These are phyloP conservation scores for Prunus yedoensis DNA, from an alignment of 331 rosid genomes.

Conservation along the genomic window DNA sequence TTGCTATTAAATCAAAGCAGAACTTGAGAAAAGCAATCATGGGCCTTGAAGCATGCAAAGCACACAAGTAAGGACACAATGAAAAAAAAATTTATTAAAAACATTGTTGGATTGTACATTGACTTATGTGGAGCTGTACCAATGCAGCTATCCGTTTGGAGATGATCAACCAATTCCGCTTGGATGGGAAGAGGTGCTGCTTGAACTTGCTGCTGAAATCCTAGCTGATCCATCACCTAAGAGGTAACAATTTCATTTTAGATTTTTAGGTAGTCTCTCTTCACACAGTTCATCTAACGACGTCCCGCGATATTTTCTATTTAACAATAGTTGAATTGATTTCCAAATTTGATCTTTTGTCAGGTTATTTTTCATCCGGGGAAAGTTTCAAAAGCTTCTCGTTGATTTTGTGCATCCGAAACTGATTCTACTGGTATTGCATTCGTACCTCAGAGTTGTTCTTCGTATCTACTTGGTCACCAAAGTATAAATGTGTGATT, in stretches of 20 bases:
- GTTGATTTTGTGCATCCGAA: constrained; percentile 71
- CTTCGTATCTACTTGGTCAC: neutral
- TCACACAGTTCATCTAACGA: neutral
- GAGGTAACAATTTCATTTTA: constrained; percentile 41
- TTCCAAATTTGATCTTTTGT: constrained; percentile 8
- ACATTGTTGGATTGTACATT: neutral
- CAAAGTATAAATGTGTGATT: constrained; percentile 15
- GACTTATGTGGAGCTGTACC: constrained; percentile 28
- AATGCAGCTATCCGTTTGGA: constrained; percentile 71
- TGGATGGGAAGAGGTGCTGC: constrained; percentile 76
- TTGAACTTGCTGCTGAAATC: constrained; percentile 70
- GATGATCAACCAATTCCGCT: constrained; percentile 82
- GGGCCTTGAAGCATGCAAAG: constrained; percentile 92
- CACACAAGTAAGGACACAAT: constrained; percentile 66
- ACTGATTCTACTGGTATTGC: constrained; percentile 70
- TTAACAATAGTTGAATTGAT: neutral
- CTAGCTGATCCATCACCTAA: constrained; percentile 67
- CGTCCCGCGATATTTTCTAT: neutral
- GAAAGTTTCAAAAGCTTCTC: constrained; percentile 84
- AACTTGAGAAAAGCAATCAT: constrained; percentile 79
- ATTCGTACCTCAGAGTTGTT: neutral
- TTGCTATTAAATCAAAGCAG: constrained; percentile 73
- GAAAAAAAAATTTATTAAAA: neutral
- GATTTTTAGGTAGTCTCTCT: too few relatives aligned
- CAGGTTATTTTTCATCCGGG: constrained; percentile 59